Evolutionary conservation across 257 asterid genomes (phyloP).

Genomic region (Mitragyna speciosa): DNA sequence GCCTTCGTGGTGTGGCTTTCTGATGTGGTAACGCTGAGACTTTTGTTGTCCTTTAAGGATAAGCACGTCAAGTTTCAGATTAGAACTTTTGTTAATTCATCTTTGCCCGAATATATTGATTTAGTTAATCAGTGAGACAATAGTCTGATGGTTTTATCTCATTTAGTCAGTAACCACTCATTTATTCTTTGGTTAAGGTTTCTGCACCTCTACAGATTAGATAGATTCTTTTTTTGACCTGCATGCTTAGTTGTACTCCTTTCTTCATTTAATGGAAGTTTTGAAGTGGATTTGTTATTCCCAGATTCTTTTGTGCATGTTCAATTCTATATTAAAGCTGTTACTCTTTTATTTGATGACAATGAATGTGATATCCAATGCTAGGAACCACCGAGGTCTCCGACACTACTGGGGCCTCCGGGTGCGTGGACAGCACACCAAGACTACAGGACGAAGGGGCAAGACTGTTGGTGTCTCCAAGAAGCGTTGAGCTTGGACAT

Average conservation of each 20-base stretch:
- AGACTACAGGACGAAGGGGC: constrained; percentile 92
- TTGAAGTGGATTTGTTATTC: not conserved
- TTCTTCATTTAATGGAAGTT: not conserved
- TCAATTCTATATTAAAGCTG: not conserved
- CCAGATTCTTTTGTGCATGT: not conserved
- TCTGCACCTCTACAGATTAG: not conserved
- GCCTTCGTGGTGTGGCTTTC: not conserved
- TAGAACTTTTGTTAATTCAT: not conserved
- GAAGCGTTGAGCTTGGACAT: constrained; percentile 53
- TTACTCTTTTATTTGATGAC: not conserved
- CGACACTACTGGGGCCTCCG: constrained; percentile 97
- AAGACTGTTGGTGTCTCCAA: constrained; percentile 97
- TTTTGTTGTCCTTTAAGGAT: too few species aligned
- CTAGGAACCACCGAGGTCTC: constrained; percentile 90
- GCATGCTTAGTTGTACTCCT: not conserved
- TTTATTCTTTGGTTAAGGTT: not conserved
- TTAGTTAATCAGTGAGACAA: not conserved
- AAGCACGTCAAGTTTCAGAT: not conserved
- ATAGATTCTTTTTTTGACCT: not conserved
- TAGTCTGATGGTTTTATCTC: not conserved
- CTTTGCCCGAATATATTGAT: not conserved
- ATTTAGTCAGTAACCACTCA: not conserved
- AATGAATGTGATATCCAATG: not conserved
- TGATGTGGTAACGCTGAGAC: not conserved
- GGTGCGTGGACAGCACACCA: constrained; percentile 96